Percentiles rank a stretch among this genome's conserved stretches.
phyloP scores from a whole-genome alignment of 2,329 filamentous ascomycete genomes.

The Fusarium fracticaudum region DNA sequence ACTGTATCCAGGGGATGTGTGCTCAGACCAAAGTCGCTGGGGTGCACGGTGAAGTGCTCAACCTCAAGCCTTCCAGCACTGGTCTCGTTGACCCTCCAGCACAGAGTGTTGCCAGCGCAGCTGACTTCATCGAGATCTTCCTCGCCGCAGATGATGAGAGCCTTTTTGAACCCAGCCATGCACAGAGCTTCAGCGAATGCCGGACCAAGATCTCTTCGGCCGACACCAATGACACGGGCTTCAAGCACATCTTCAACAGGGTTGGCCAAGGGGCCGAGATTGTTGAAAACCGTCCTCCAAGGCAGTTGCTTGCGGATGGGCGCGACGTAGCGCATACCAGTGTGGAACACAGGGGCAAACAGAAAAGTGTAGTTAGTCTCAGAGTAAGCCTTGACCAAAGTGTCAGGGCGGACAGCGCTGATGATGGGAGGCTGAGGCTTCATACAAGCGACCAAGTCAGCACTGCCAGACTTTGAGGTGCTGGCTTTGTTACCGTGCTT shows the following conservation, averaged over 20 bases:
- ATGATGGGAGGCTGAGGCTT: slow-evolving; percentile 78
- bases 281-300: slow-evolving; percentile 97
- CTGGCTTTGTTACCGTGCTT: slow-evolving; percentile 98
- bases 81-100: slow-evolving; percentile 78
- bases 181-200: slow-evolving; percentile 88
- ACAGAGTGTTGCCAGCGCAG: slow-evolving; percentile 87
- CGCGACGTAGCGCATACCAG: slow-evolving; percentile 90
- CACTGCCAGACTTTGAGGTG: slow-evolving; percentile 94
- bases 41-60: slow-evolving; percentile 80
- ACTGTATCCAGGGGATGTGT: slow-evolving; percentile 80
- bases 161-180: slow-evolving; percentile 81
- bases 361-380: slow-evolving; percentile 93
- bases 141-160: slow-evolving; percentile 89
- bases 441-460: slow-evolving; percentile 86
- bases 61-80: slow-evolving; percentile 61
- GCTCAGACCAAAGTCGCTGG: slow-evolving; percentile 87
- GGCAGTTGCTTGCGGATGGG: slow-evolving; percentile 87
- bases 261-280: slow-evolving; percentile 91
- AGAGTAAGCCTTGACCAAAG: slow-evolving; percentile 77
- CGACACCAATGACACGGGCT: slow-evolving; percentile 92
- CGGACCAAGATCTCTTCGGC: slow-evolving; percentile 83
- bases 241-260: slow-evolving; percentile 87
- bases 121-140: slow-evolving; percentile 97
- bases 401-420: slow-evolving; percentile 75
- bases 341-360: slow-evolving; percentile 95